These are phyloP conservation scores for Kluyveromyces lactis DNA, from an alignment of 805 yeast genomes.

Conservation along the genomic window DNA sequence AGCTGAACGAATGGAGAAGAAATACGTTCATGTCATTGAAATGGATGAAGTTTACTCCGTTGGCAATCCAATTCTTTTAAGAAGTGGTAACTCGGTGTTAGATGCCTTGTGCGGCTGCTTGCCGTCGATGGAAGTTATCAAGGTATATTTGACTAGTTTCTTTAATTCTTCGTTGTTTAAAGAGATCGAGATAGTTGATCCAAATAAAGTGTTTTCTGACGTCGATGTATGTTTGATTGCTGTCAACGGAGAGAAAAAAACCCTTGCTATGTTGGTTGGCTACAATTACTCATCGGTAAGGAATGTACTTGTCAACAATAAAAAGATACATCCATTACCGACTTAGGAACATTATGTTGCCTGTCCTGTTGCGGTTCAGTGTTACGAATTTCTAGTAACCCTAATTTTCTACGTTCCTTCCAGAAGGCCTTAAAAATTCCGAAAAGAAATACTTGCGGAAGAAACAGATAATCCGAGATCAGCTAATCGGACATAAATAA, in stretches of 20 bases:
- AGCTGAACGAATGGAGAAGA: conserved; percentile 4
- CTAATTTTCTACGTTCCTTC: too few relatives aligned
- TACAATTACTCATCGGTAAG: too few relatives aligned
- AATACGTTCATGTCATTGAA: conserved; percentile 2
- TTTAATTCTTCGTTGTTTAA: conserved; percentile 7
- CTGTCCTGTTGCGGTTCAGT: too few relatives aligned
- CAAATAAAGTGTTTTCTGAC: conserved; percentile 5
- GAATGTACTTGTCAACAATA: too few relatives aligned
- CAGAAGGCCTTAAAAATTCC: too few relatives aligned
- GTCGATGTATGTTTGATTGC: conserved; percentile 6
- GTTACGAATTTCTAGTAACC: too few relatives aligned
- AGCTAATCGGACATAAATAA: too few relatives aligned
- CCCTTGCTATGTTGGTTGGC: too few relatives aligned
- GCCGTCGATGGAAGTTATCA: conserved; percentile 8
- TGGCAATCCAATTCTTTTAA: not conserved
- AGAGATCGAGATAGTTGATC: conserved; percentile 7
- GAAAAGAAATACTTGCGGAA: too few relatives aligned
- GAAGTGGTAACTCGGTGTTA: conserved; percentile 5
- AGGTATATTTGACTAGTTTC: conserved; percentile 4
- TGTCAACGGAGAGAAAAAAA: conserved; percentile 4
- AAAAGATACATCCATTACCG: too few relatives aligned
- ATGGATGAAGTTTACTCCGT: conserved; percentile 1
- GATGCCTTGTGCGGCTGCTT: conserved; percentile 8
- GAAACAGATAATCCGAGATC: too few relatives aligned
- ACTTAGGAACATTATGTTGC: too few relatives aligned